Evolutionary conservation across 371 early-diverging fungal genomes (phyloP).

Genomic region (Lichtheimia hyalospora): DNA sequence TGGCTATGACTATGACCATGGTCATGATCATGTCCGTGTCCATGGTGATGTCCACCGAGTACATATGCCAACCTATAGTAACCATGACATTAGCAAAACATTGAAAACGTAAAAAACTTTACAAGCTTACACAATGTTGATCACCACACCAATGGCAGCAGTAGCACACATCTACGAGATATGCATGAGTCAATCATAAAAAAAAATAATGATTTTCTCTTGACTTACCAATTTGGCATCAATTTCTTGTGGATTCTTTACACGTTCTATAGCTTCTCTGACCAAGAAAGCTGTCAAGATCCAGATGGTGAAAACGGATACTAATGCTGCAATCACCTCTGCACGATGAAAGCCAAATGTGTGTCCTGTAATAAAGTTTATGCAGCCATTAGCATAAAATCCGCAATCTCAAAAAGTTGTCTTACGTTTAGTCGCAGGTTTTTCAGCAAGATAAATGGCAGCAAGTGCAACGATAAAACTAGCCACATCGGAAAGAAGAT

Average conservation of each 20-base stretch:
- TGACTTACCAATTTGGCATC: slow-evolving; percentile 63
- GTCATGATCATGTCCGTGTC: slow-evolving; percentile 15
- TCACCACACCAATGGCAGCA: slow-evolving; percentile 72
- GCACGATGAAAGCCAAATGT: slow-evolving; percentile 87
- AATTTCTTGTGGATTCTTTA: slow-evolving; percentile 72
- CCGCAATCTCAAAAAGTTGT: background rate
- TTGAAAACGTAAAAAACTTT: background rate
- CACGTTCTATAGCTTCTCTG: slow-evolving; percentile 75
- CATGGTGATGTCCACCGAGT: slow-evolving; percentile 51
- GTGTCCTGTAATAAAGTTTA: slow-evolving; percentile 38
- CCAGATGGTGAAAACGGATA: slow-evolving; percentile 86
- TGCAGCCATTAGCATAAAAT: background rate
- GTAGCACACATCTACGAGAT: slow-evolving; percentile 67
- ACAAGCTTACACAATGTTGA: slow-evolving; percentile 71
- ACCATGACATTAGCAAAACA: background rate
- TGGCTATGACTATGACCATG: slow-evolving; percentile 30
- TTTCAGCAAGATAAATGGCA: slow-evolving; percentile 71
- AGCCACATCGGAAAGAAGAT: slow-evolving; percentile 73
- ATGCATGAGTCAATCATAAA: background rate
- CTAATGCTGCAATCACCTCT: slow-evolving; percentile 84
- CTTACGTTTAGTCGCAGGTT: slow-evolving; percentile 68
- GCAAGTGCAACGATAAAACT: slow-evolving; percentile 76
- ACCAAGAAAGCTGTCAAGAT: slow-evolving; percentile 73
- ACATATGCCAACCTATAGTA: slow-evolving; percentile 42
- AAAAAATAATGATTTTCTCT: background rate